Evolutionary conservation across 768 basidiomycete genomes (phyloP).

Genomic region (Boletales sp.): DNA sequence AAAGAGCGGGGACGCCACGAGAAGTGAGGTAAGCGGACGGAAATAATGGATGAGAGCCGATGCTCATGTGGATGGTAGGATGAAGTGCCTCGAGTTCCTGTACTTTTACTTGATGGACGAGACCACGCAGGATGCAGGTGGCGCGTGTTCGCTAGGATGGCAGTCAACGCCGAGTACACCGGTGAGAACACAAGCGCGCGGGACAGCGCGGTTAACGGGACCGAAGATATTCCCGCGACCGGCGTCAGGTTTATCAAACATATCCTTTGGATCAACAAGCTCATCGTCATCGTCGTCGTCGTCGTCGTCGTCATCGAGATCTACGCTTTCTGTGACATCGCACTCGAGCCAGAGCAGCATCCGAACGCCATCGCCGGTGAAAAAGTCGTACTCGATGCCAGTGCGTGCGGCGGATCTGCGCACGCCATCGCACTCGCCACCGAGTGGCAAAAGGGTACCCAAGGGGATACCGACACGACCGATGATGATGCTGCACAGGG

Average conservation of each 20-base stretch:
- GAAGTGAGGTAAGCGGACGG: constrained; percentile 78
- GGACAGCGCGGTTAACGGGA: constrained; percentile 15
- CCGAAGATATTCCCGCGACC: constrained; percentile 25
- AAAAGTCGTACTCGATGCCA: constrained; percentile 31
- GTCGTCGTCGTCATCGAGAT: constrained; percentile 32
- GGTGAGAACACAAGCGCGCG: constrained; percentile 21
- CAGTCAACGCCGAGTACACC: constrained; percentile 37
- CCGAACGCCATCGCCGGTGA: constrained; percentile 40
- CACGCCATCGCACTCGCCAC: constrained; percentile 25
- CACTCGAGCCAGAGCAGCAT: constrained; percentile 28
- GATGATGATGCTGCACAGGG: constrained; percentile 64
- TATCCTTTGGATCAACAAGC: constrained; percentile 21
- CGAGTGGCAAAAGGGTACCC: constrained; percentile 15
- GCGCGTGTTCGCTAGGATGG: constrained; percentile 1
- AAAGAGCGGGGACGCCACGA: constrained; percentile 79
- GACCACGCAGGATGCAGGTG: constrained; percentile 30
- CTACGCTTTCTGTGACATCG: constrained; percentile 39
- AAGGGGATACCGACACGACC: constrained; percentile 35
- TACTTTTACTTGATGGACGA: constrained; percentile 95
- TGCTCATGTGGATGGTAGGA: constrained; percentile 44
- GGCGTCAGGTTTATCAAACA: constrained; percentile 14
- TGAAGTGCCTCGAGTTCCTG: constrained; percentile 94
- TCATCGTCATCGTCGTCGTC: constrained; percentile 24
- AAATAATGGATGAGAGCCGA: constrained; percentile 31
- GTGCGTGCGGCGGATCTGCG: constrained; percentile 13